phyloP scores from a whole-genome alignment of 164 flowering plant genomes.

The Vitis rupestris region DNA sequence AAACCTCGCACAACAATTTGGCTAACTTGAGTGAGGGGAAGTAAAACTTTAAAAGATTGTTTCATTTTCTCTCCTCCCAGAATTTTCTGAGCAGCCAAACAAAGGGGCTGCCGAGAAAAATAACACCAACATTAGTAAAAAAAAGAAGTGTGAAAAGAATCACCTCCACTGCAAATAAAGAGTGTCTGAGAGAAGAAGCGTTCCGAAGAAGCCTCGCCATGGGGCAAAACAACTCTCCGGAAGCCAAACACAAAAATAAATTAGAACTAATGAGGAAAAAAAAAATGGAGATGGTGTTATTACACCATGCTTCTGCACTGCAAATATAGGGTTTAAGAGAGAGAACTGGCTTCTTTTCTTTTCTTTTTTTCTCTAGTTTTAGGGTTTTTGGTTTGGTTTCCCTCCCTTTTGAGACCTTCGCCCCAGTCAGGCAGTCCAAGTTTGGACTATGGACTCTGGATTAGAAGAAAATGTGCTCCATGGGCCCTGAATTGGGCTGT shows the following conservation, averaged over 20 bases:
- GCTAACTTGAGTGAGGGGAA: no score
- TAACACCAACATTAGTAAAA: no score
- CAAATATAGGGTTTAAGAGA: background rate
- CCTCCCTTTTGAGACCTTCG: constrained; percentile 15
- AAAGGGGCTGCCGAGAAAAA: background rate
- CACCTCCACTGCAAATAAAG: constrained; percentile 44
- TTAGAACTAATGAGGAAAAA: background rate
- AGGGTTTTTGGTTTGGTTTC: constrained; percentile 24
- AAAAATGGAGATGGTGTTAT: background rate
- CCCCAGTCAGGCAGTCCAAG: background rate
- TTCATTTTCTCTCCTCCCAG: no score
- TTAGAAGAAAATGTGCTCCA: no score
- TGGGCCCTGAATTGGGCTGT: no score
- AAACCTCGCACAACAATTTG: no score
- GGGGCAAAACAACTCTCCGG: background rate
- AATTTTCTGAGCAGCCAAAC: background rate
- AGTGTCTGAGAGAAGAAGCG: constrained; percentile 33
- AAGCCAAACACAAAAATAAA: background rate
- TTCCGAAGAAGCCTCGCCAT: constrained; percentile 73
- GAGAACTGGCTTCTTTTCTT: background rate
- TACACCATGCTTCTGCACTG: background rate
- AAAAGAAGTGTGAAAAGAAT: background rate
- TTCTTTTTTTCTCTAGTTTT: background rate
- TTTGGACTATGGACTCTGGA: background rate
- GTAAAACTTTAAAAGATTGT: no score